These are phyloP conservation scores for Periconia sp. DNA, from an alignment of 2,329 filamentous ascomycete species.

Conservation along the genomic window DNA sequence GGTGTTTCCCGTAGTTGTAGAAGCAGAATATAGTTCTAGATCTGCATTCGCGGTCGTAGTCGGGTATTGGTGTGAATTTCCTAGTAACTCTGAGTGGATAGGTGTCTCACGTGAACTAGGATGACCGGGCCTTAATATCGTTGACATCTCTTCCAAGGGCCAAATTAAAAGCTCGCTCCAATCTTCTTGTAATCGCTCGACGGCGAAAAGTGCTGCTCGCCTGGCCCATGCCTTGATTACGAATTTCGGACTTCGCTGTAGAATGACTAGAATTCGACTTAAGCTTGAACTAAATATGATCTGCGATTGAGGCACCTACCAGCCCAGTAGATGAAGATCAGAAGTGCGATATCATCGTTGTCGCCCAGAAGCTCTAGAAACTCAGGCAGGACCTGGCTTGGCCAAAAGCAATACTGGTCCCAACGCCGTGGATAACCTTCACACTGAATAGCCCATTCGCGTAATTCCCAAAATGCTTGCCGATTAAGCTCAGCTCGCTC, in stretches of 20 bases:
- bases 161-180: conserved; percentile 12
- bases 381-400: conserved; percentile 2
- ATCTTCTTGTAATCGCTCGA: conserved; percentile 6
- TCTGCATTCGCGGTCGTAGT: no score
- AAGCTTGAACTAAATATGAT: neutral
- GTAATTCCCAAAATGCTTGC: conserved; percentile 14
- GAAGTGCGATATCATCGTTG: conserved; percentile 14
- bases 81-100: no score
- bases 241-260: conserved; percentile 8
- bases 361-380: conserved; percentile 12
- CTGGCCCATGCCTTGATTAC: conserved; percentile 14
- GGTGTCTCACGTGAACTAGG: no score
- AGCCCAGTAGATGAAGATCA: conserved; percentile 18
- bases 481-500: conserved; percentile 8
- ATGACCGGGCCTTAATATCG: no score
- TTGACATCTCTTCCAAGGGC: no score
- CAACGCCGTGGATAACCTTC: conserved; percentile 9
- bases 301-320: neutral
- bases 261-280: conserved; percentile 1
- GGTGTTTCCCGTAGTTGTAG: no score
- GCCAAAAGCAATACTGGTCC: conserved; percentile 15
- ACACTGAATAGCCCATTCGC: conserved; percentile 10
- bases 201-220: conserved; percentile 6
- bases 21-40: no score
- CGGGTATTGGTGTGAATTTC: no score